Evolutionary conservation across 2,329 filamentous ascomycete species (phyloP), one percentile per base, ranked within the genome.

Genomic region (Graphilbum sp.): DNA sequence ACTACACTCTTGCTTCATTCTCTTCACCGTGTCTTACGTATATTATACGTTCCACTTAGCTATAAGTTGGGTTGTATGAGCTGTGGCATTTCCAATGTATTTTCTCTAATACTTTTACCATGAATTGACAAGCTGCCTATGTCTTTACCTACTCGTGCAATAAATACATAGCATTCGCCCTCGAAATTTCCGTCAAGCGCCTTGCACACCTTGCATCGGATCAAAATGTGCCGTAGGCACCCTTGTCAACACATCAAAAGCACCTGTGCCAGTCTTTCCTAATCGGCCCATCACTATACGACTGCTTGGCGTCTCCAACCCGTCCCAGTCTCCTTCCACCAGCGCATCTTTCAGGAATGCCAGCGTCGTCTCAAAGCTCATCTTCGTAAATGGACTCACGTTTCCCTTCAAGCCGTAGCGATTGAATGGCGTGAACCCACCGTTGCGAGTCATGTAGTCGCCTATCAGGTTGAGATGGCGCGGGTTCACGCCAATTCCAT

Each of bases 301-400:
- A 45, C 83, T 79, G 56, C 81, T 90, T 0, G 92, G 90, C 43
- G 80, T 86, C 42, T 70, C 75, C 43, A 98, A 63, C 50, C 90
- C 81, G 57, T 98, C 90, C 68, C 75, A 84, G 57, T 96, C 90
- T 36, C 83, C 78, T 52, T 93, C 85, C 41, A 92, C 64, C 20
- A 95, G 79, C 2, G 90, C 87, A 53, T 96, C 90, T 57, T 82
- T 87, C 51, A 98, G 67, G 65, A 95, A 95, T 1, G 81, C 79
- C 30, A 96, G 72, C 3, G 90, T 98, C 4, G 90, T 98, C 69
- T 98, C 90, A 62, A 96, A 98, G 57, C 84, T 93, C 88, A 96
- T 96, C 69, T 96, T 96, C 60, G 90, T 88, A 49, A 98, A 88
- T 0, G 90, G 86, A 47, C 79, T 87, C 21, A 88, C 79, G 51